Evolutionary conservation across 2,329 filamentous ascomycete genomes (phyloP).

Genomic region (Incumbomyces lentus): DNA sequence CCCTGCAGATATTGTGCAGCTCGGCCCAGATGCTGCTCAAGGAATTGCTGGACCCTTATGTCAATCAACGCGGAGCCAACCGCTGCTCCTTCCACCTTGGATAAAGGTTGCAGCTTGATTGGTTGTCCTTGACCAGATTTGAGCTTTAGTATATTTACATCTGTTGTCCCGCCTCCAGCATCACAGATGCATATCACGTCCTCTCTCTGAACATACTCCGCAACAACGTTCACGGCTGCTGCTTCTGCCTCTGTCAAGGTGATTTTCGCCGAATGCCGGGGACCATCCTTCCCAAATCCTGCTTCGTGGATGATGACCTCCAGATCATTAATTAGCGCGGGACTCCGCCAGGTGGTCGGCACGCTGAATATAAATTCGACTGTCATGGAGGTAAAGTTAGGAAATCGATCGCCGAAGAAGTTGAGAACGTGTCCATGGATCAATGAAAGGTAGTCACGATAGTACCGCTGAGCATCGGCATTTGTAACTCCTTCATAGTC

Average conservation of each 20-base stretch:
- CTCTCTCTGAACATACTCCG: constrained; percentile 28
- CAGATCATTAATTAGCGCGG: constrained; percentile 28
- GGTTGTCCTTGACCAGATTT: constrained; percentile 9
- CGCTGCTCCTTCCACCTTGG: constrained; percentile 2
- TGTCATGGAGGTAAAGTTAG: constrained; percentile 20
- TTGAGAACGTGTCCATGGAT: constrained; percentile 26
- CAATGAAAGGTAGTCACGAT: constrained; percentile 26
- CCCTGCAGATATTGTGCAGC: constrained; percentile 16
- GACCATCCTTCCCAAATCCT: constrained; percentile 22
- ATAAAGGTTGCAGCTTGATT: constrained; percentile 2
- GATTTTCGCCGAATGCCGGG: constrained; percentile 32
- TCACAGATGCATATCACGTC: constrained; percentile 42
- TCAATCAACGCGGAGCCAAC: constrained; percentile 4
- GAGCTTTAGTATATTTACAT: constrained; percentile 24
- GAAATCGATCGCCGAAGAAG: constrained; percentile 22
- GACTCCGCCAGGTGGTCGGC: constrained; percentile 33
- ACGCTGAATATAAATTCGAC: constrained; percentile 35
- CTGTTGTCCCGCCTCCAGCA: constrained; percentile 40
- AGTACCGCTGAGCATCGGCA: constrained; percentile 22
- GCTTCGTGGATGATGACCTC: constrained; percentile 23
- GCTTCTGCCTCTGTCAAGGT: constrained; percentile 46
- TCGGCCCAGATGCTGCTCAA: constrained; percentile 19
- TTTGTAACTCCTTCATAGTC: constrained; percentile 18
- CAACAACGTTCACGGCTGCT: constrained; percentile 39
- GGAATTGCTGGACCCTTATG: constrained; percentile 17